These are phyloP conservation scores for Populus hybrid DNA, from an alignment of 441 rosid species.

Conservation along the genomic window DNA sequence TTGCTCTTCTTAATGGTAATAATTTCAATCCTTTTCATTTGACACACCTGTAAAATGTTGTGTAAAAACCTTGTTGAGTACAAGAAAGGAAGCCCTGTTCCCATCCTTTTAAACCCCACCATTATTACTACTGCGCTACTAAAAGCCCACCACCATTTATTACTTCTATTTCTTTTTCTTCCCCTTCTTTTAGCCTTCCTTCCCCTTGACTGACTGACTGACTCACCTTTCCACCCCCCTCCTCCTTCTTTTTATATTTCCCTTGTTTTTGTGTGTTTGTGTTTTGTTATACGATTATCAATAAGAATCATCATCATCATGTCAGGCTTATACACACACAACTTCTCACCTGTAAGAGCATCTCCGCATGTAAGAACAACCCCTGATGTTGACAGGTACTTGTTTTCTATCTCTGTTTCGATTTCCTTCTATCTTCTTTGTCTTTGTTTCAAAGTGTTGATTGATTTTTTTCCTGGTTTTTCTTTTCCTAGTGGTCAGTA, in stretches of 20 bases:
- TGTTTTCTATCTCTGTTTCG: neutral
- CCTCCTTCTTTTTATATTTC: neutral
- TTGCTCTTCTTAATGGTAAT: neutral
- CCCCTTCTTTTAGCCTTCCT: neutral
- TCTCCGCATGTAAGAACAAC: slow-evolving; percentile 80
- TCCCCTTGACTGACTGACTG: neutral
- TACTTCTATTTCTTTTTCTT: neutral
- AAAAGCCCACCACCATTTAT: slow-evolving; percentile 14
- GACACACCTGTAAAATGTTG: neutral
- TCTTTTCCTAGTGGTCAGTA: slow-evolving; percentile 51
- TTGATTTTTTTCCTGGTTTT: slow-evolving; percentile 12
- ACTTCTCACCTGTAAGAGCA: slow-evolving; percentile 81
- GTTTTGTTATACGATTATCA: neutral
- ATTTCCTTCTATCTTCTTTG: neutral
- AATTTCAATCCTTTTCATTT: neutral
- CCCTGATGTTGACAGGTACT: slow-evolving; percentile 72
- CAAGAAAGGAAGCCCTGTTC: neutral
- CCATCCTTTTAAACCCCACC: slow-evolving; percentile 18
- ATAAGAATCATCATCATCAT: slow-evolving; percentile 24
- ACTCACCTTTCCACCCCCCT: neutral
- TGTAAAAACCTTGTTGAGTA: neutral
- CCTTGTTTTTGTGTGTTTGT: neutral
- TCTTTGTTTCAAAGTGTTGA: neutral
- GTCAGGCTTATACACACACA: slow-evolving; percentile 80
- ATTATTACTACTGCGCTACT: neutral